Evolutionary conservation across 2,329 filamentous ascomycete genomes (phyloP), one percentile per base, ranked within the genome.

Genomic region (Calonectria hawksworthii): DNA sequence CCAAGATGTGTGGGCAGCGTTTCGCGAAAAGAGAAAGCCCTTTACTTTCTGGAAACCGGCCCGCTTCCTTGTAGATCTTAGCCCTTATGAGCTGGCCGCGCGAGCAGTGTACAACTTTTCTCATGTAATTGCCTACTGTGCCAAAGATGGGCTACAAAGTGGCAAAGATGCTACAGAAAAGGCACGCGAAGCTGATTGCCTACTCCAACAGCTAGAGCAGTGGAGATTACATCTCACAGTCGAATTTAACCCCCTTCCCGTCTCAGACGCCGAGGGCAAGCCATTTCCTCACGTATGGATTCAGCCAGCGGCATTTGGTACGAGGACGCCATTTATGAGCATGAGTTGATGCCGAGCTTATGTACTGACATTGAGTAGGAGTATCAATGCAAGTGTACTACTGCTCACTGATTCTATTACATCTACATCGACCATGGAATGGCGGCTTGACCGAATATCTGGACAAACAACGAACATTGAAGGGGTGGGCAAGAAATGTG

Each of bases 1-100:
- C 16, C 92, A 93, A 79, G 92, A 93, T 79, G 86, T 92, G 0
- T 93, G 91, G 91, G 91, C 90, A 1, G 91, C 91, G 0, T 92
- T 93, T 77, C 86, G 90, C 2, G 91, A 92, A 79, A 85, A 86
- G 23, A 84, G 92, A 16, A 86, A 88, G 6, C 88, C 88, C 11
- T 87, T 92, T 75, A 92, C 87, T 23, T 91, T 92, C 74, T 93
- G 91, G 90, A 52, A 34, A 23, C 68, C 91, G 92, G 79, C 85
- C 6, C 88, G 87, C 72, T 82, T 86, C 0, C 86, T 89, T 50
- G 81, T 84, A 30, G 84, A 86, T 7, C 85, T 92, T 65, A 86
- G 83, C 21, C 84, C 87, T 1, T 86, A 90, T 68, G 90, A 92
- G 68, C 83, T 92, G 41, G 90, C 90, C 0, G 85, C 86, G 16